Conservation (phyloP, 768 basidiomycete species). For the Mycena belliarum region DNA sequence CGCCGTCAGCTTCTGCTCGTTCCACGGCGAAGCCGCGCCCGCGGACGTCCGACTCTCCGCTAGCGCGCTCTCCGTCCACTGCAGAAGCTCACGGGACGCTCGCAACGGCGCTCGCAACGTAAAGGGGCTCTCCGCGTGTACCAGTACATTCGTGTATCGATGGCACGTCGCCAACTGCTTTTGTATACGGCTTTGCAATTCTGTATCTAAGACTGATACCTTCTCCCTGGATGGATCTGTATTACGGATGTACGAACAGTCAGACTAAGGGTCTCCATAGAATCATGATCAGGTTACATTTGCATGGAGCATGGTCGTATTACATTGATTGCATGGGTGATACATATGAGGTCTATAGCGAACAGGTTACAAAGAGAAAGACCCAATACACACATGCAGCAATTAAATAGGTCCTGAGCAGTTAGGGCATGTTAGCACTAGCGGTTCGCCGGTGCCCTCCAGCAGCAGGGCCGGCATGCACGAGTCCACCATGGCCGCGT, state of each 20-base stretch:
- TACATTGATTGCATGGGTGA: not conserved
- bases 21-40: not conserved
- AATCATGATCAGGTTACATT: no score
- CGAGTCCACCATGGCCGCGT: not conserved
- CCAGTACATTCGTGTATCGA: not conserved
- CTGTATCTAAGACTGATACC: no score
- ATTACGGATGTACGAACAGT: not conserved
- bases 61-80: not conserved
- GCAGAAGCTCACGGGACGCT: not conserved
- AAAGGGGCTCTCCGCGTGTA: not conserved
- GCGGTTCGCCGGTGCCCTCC: not conserved
- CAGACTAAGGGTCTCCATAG: no score
- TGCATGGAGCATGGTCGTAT: no score
- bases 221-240: not conserved
- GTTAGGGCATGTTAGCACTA: slow-evolving; percentile 8
- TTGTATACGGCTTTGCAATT: not conserved
- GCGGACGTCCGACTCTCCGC: not conserved
- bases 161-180: not conserved
- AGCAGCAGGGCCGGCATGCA: not conserved
- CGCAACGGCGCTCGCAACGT: not conserved
- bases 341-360: not conserved
- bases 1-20: slow-evolving; percentile 5
- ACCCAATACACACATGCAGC: not conserved
- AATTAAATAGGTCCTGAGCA: slow-evolving; percentile 12
- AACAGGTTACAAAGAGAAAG: no score